Percentiles rank a stretch among this genome's conserved stretches.
Evolutionary conservation across 768 basidiomycete species (phyloP).

Genomic region (Cantharellus anzutake): DNA sequence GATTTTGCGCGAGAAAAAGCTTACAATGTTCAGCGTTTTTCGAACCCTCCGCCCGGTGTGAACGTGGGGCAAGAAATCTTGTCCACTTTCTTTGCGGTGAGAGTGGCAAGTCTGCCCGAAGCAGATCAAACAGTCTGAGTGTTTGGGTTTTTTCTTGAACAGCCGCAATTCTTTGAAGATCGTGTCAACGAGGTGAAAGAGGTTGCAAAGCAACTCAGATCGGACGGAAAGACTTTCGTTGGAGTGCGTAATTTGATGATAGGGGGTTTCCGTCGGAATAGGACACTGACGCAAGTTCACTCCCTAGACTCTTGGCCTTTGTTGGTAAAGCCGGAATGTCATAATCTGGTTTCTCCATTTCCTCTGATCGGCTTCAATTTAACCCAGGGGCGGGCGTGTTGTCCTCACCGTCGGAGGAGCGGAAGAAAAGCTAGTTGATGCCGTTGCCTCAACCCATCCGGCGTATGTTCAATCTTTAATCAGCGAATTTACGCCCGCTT

Average conservation of each 20-base stretch:
- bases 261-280: background rate
- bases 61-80: background rate
- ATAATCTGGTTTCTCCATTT: background rate
- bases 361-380: background rate
- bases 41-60: background rate
- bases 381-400: background rate
- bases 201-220: background rate
- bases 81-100: background rate
- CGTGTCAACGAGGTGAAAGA: background rate
- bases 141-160: background rate
- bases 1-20: background rate
- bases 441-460: background rate
- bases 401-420: background rate
- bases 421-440: background rate
- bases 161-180: background rate
- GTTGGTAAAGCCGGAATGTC: background rate
- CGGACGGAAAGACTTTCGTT: background rate
- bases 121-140: background rate
- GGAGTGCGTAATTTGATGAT: background rate
- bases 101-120: background rate
- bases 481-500: background rate
- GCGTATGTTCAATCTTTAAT: background rate
- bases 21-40: background rate
- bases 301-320: background rate
- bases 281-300: background rate